phyloP scores from a whole-genome alignment of 768 basidiomycete genomes.

The Amanita jacksonii region DNA sequence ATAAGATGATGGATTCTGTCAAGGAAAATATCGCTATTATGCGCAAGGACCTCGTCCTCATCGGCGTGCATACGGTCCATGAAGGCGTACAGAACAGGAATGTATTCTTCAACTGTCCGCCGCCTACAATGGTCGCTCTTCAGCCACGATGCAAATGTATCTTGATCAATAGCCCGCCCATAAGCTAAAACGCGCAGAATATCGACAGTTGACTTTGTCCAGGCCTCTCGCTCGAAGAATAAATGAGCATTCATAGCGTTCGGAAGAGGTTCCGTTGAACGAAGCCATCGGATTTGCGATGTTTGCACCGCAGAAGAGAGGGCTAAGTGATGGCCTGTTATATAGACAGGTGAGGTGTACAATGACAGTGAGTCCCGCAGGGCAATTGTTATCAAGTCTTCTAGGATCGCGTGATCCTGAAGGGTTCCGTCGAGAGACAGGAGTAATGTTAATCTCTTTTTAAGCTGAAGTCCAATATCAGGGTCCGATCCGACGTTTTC shows the following conservation, averaged over 20 bases:
- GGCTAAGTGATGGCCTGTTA: slow-evolving; percentile 11
- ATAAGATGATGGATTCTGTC: slow-evolving; percentile 2
- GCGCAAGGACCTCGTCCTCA: slow-evolving; percentile 6
- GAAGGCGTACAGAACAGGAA: slow-evolving; percentile 34
- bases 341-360: neutral
- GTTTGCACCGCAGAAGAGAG: slow-evolving; percentile 14
- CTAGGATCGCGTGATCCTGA: slow-evolving; percentile 27
- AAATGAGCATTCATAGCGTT: slow-evolving; percentile 19
- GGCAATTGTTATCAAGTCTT: slow-evolving; percentile 36
- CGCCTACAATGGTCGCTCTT: slow-evolving; percentile 17
- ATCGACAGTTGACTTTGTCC: slow-evolving; percentile 34
- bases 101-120: slow-evolving; percentile 21
- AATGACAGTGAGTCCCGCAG: slow-evolving; percentile 31
- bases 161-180: slow-evolving; percentile 18
- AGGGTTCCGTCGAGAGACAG: slow-evolving; percentile 26
- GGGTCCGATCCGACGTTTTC: neutral
- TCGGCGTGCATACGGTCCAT: slow-evolving; percentile 26
- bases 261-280: slow-evolving; percentile 10
- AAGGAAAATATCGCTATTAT: neutral
- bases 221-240: slow-evolving; percentile 32
- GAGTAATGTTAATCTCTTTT: slow-evolving; percentile 26
- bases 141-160: slow-evolving; percentile 32
- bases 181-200: slow-evolving; percentile 39
- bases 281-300: slow-evolving; percentile 26
- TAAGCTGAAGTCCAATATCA: slow-evolving; percentile 16